Percentiles rank a stretch among this genome's conserved stretches.
Conservation (phyloP, 176 grass and related monocot species). For the Aegilops longissima region DNA sequence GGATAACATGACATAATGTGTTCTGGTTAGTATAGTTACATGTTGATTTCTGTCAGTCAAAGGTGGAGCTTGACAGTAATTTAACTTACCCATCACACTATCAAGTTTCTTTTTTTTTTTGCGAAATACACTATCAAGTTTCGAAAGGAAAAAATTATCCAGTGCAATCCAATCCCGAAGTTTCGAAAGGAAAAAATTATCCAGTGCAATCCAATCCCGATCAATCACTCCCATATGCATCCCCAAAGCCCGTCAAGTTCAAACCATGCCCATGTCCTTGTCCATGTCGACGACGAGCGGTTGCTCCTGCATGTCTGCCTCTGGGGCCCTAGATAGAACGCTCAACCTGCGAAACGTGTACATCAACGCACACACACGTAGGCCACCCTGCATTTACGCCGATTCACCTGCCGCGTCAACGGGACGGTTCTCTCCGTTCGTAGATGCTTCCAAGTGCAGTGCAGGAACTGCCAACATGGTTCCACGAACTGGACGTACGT, state of each 20-base stretch:
- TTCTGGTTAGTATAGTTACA: background rate
- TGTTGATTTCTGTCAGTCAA: background rate
- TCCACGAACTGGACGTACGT: no score
- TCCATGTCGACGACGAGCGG: background rate
- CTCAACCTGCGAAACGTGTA: background rate
- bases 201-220: background rate
- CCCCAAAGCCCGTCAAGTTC: background rate
- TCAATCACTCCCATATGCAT: background rate
- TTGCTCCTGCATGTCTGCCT: background rate
- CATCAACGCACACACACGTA: background rate
- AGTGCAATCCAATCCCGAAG: background rate
- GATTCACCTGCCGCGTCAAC: background rate
- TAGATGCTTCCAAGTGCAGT: no score
- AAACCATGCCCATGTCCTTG: background rate
- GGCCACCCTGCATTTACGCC: background rate
- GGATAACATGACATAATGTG: background rate
- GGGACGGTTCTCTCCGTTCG: no score
- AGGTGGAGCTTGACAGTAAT: no score
- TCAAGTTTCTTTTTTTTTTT: background rate
- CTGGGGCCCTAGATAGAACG: background rate
- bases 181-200: background rate
- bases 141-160: background rate
- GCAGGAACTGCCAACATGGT: no score
- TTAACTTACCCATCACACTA: no score
- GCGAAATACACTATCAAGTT: background rate